Base-by-base conservation (phyloP, 2,329 filamentous ascomycete genomes). In the Talaromyces verruculosus region DNA sequence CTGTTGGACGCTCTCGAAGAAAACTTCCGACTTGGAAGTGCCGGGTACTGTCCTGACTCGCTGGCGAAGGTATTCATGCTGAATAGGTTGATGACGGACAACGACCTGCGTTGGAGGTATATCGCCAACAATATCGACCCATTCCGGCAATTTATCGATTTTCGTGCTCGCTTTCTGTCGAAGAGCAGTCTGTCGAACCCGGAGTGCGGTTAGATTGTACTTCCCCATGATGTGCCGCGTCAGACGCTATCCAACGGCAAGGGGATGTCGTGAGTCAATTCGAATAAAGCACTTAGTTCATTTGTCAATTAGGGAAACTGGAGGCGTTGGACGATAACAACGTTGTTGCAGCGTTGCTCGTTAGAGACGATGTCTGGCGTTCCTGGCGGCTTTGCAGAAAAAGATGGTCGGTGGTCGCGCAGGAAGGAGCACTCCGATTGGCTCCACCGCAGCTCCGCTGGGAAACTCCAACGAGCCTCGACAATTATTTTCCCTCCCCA, bases 61-160 rank as follows among this genome's bases (percentile, higher is more conserved):
- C 69, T 78, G 77, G 66, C 76, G 75, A 19, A 79, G 72, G 65
- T 81, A 70, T 65, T 77, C 71, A 68, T 84, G 79, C 67, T 80
- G 78, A 22, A 81, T 78, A 13, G 85, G 78, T 64, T 85, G 84
- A 47, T 84, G 84, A 41, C 88, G 85, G 60, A 87, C 83, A 37
- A 89, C 80, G 7, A 84, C 82, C 71, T 88, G 84, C 57, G 86
- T 79, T 3, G 88, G 87, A 25, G 88, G 88, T 22, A 88, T 83
- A 61, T 84, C 81, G 68, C 80, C 79, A 49, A 89, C 74, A 11
- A 85, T 80, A 59, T 83, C 75, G 71, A 86, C 84, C 88, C 88
- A 90, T 72, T 72, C 71, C 25, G 79, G 80, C n/a, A 75, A 68
- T 47, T 71, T 71, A 17, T 67, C 68, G 43, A 72, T 77, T 69